Evolutionary conservation across 306 rosid genomes (phyloP), one percentile per base, ranked within the genome.

Genomic region (Astragalus glycyphyllos): DNA sequence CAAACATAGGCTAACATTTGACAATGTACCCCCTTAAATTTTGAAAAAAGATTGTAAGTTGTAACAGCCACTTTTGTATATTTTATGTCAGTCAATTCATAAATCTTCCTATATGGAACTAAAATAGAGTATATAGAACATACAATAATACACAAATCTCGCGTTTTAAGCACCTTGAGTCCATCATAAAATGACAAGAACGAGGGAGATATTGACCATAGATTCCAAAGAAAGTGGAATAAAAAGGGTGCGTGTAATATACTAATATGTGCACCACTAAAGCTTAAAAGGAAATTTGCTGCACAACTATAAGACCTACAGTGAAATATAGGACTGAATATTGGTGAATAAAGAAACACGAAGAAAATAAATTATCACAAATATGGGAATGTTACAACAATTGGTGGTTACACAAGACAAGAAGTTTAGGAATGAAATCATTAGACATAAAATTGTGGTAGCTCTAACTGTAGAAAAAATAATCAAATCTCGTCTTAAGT

Each of bases 51-150:
- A 2, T 20, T 20, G 31, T 26, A 26, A 15, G 44, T 45, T 59
- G 8, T 11, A 23, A 35, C 13, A 17, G 54, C 55, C 64, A 55
- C 42, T 42, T 54, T 13, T 20, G 10, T 4, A 38, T 1, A 35
- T 72, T 16, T 71, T 72, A 0, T 42, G 58, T 8, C 11, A 3
- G 38, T 40, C 38, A 16, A 12, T 47, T 72, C 38, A 55, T 26
- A 55, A 29, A 29, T 55, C 61, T 26, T 5, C 61, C 61, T 55
- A 11, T 11, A 55, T 26, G 31, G 40, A 26, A 11, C 16, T 26
- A 29, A 55, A 55, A 26, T 5, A 55, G 45, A 54, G 11, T 23
- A 54, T 11, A 26, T 40, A 9, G 35, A 4, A n/a, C 5, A 23
- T 5, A 53, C 50, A 46, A 40, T 35, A 6, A 6, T 26, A 26